Conservation (phyloP, 805 yeast species). For the Yarrowia sp. region DNA sequence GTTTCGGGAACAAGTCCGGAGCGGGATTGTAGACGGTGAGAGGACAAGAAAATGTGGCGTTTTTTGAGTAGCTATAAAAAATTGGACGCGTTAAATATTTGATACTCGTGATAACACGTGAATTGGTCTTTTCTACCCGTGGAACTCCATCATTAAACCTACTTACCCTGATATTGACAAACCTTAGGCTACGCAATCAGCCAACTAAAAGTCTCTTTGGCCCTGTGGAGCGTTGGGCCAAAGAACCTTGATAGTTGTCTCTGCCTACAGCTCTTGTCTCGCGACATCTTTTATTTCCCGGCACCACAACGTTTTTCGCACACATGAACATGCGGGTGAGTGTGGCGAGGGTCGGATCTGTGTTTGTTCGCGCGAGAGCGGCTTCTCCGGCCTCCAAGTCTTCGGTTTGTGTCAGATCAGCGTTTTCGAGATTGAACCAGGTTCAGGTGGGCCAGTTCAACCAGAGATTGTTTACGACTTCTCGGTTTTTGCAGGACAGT, state of each 20-base stretch:
- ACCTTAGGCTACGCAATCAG: conserved; percentile 15
- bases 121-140: no score
- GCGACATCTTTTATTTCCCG: no score
- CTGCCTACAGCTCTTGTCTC: no score
- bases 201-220: conserved; percentile 10
- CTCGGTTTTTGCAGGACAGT: background rate
- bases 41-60: background rate
- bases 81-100: no score
- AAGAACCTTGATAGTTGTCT: conserved; percentile 11
- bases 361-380: background rate
- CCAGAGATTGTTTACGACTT: background rate
- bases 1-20: background rate
- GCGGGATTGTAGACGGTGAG: background rate
- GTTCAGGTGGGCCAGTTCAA: background rate
- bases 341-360: background rate
- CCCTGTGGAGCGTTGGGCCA: background rate
- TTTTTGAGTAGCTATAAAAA: no score
- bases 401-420: no score
- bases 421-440: no score
- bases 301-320: no score
- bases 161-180: conserved; percentile 3
- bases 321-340: conserved; percentile 1
- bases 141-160: no score
- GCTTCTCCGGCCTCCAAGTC: no score
- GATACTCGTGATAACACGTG: no score